Conservation (phyloP, 1,139 yeast genomes). For the Casaregolazyma lundiana region DNA sequence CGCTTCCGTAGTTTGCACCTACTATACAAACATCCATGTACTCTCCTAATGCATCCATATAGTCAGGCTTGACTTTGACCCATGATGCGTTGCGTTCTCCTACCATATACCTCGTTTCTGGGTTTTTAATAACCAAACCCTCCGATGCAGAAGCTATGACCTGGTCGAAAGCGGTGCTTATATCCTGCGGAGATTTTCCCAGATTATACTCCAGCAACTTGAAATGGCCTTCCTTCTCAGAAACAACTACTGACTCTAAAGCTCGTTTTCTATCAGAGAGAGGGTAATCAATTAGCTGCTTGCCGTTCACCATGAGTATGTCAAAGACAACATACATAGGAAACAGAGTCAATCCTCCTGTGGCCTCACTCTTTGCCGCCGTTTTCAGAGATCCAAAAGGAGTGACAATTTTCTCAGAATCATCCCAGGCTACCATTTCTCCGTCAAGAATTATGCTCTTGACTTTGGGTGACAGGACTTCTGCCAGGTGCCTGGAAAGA, state of each 20-base stretch:
- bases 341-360: slow-evolving; percentile 3
- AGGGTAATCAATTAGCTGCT: slow-evolving; percentile 50
- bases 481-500: slow-evolving; percentile 50
- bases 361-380: slow-evolving; percentile 48
- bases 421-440: slow-evolving; percentile 89
- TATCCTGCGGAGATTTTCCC: slow-evolving; percentile 47
- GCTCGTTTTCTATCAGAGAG: slow-evolving; percentile 53
- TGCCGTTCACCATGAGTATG: slow-evolving; percentile 61
- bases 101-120: slow-evolving; percentile 53
- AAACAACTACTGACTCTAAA: slow-evolving; percentile 42
- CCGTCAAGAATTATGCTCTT: slow-evolving; percentile 66
- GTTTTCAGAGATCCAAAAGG: slow-evolving; percentile 80
- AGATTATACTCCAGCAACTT: slow-evolving; percentile 50
- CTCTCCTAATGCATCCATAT: slow-evolving; percentile 80
- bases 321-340: slow-evolving; percentile 57
- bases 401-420: slow-evolving; percentile 49
- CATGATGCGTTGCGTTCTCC: slow-evolving; percentile 60
- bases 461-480: slow-evolving; percentile 44
- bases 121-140: slow-evolving; percentile 75
- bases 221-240: slow-evolving; percentile 47
- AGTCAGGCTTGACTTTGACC: slow-evolving; percentile 90
- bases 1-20: slow-evolving; percentile 71
- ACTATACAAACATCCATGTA: slow-evolving; percentile 74
- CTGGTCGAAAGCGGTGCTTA: slow-evolving; percentile 50
- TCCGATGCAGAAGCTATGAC: slow-evolving; percentile 60